Conservation (phyloP, 2,329 filamentous ascomycete species). For the Fonsecaea pedrosoi region DNA sequence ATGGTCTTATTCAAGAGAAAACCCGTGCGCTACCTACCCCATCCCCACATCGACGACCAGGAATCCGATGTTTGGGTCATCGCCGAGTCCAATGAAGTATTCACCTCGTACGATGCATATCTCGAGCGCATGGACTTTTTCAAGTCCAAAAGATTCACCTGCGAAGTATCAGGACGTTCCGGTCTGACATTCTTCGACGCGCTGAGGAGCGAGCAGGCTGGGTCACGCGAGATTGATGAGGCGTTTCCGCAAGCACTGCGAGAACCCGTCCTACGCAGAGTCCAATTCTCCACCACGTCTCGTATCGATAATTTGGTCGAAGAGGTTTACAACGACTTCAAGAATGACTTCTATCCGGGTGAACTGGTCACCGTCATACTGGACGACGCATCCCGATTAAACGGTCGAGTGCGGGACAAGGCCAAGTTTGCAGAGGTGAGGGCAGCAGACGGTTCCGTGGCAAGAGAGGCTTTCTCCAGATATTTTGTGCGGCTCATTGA, state of each 20-base stretch:
- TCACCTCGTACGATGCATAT: slow-evolving; percentile 86
- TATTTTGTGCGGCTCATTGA: slow-evolving; percentile 81
- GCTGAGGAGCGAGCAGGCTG: slow-evolving; percentile 75
- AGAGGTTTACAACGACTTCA: slow-evolving; percentile 67
- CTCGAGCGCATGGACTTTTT: slow-evolving; percentile 63
- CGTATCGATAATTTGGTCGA: slow-evolving; percentile 78
- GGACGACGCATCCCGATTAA: slow-evolving; percentile 66
- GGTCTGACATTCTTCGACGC: slow-evolving; percentile 92
- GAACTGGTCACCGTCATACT: slow-evolving; percentile 79
- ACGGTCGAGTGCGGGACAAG: slow-evolving; percentile 83
- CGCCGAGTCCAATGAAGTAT: slow-evolving; percentile 86
- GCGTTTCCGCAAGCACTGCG: slow-evolving; percentile 91
- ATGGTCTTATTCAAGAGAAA: slow-evolving; percentile 97
- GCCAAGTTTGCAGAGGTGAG: slow-evolving; percentile 70
- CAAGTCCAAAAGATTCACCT: slow-evolving; percentile 77
- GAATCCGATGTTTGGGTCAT: slow-evolving; percentile 92
- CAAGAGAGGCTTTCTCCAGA: slow-evolving; percentile 71
- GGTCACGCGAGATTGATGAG: slow-evolving; percentile 86
- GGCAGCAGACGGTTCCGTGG: slow-evolving; percentile 71
- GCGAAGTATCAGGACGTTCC: slow-evolving; percentile 93
- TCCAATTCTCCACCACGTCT: slow-evolving; percentile 88
- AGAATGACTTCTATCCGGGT: slow-evolving; percentile 87
- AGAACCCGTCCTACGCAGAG: slow-evolving; percentile 84
- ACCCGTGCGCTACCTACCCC: slow-evolving; percentile 80
- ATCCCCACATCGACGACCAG: slow-evolving; percentile 77